phyloP scores from a whole-genome alignment of 768 basidiomycete species.

The Boletus pseudo-olivaceus region DNA sequence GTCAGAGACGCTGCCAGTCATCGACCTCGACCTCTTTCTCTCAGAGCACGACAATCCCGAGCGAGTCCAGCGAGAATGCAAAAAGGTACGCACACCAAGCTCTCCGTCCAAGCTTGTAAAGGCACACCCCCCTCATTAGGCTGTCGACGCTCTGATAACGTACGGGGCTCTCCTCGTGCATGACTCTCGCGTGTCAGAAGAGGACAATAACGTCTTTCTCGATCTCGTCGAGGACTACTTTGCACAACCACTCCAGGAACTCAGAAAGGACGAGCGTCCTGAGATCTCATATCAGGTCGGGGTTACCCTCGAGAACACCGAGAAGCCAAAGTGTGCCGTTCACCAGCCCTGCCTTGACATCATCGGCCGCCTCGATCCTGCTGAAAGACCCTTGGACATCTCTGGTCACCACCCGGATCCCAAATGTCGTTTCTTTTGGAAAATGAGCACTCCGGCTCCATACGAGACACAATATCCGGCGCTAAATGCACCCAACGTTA shows the following conservation, averaged over 20 bases:
- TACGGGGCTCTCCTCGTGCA: conserved; percentile 86
- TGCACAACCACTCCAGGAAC: conserved; percentile 54
- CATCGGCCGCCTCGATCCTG: conserved; percentile 70
- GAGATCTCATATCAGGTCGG: conserved; percentile 91
- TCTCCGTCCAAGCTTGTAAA: not conserved
- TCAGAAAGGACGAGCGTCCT: conserved; percentile 77
- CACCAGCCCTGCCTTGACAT: conserved; percentile 79
- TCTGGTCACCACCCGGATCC: conserved; percentile 81
- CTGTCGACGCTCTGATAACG: conserved; percentile 73
- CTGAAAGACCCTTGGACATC: conserved; percentile 84
- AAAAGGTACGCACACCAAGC: conserved; percentile 42
- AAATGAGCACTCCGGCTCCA: conserved; percentile 70
- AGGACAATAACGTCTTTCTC: conserved; percentile 78
- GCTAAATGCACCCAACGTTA: conserved; percentile 78
- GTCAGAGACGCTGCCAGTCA: conserved; percentile 57
- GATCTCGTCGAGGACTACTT: conserved; percentile 96
- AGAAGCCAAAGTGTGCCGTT: conserved; percentile 83
- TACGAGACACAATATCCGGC: conserved; percentile 76
- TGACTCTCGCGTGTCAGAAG: conserved; percentile 80
- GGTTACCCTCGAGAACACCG: conserved; percentile 94
- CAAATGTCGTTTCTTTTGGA: conserved; percentile 94
- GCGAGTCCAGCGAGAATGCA: conserved; percentile 56
- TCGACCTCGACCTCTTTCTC: conserved; percentile 75
- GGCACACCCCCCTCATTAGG: conserved; percentile 42
- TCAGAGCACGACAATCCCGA: conserved; percentile 42